These are phyloP conservation scores for Diophrys sp. DNA, from an alignment of 73 alveolate species.

Conservation along the genomic window DNA sequence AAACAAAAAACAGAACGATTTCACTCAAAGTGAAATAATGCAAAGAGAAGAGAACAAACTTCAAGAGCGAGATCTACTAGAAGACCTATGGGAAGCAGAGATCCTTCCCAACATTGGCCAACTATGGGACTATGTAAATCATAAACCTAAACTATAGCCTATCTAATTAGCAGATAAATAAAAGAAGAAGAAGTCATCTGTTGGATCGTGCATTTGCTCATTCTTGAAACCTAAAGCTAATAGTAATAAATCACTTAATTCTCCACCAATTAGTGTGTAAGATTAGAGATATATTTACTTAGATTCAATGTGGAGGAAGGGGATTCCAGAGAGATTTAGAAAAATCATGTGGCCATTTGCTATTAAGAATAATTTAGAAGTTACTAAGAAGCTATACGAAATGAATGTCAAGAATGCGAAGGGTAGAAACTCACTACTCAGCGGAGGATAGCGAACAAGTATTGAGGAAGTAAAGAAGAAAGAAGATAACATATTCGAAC, in stretches of 20 bases:
- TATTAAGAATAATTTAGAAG: conserved; percentile 70
- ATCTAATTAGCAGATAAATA: neutral
- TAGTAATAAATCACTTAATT: neutral
- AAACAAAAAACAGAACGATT: too few relatives aligned
- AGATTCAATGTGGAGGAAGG: conserved; percentile 79
- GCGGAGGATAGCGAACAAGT: neutral
- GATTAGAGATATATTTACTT: conserved; percentile 3
- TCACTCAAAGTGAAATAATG: too few relatives aligned
- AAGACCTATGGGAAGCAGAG: conserved; percentile 62
- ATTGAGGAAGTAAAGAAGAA: neutral
- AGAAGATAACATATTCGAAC: neutral
- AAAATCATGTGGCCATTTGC: conserved; percentile 85
- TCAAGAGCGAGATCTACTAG: conserved; percentile 30
- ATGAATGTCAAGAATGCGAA: conserved; percentile 29
- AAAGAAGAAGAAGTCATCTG: neutral
- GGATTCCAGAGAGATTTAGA: conserved; percentile 89
- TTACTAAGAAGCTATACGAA: conserved; percentile 69
- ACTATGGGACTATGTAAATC: conserved; percentile 51
- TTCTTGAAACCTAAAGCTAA: neutral
- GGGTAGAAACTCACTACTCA: neutral
- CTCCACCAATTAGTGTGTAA: neutral
- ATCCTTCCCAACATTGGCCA: conserved; percentile 34
- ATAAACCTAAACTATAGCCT: conserved; percentile 18
- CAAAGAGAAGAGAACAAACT: conserved; percentile 37
- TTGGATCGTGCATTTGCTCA: neutral